A percentile compares a stretch with the other conserved stretches of the same genome.
Conservation (phyloP, 306 rosid genomes). For the Potentilla sterilis region DNA sequence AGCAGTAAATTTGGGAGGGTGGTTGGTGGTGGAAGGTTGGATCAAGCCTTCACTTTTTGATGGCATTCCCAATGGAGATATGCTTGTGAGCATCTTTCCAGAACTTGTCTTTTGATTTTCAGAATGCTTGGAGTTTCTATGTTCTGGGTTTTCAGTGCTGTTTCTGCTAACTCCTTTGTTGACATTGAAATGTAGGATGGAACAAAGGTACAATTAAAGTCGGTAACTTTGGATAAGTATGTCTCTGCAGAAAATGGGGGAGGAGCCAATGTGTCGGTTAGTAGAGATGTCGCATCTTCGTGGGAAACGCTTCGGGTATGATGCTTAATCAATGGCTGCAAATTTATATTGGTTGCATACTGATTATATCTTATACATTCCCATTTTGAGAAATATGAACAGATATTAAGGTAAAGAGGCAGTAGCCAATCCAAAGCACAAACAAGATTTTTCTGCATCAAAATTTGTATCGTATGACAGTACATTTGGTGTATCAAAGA, state of each 20-base stretch:
- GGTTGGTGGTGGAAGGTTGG: constrained; percentile 97
- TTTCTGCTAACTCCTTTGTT: constrained; percentile 20
- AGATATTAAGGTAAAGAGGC: not conserved
- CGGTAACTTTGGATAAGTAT: constrained; percentile 70
- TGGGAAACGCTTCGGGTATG: constrained; percentile 91
- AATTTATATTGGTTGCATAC: constrained; percentile 13
- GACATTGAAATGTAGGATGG: constrained; percentile 62
- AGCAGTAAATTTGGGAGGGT: constrained; percentile 96
- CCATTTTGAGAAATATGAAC: not conserved
- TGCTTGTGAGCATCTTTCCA: constrained; percentile 64
- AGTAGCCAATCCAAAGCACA: not conserved
- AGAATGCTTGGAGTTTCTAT: not conserved
- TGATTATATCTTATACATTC: not conserved
- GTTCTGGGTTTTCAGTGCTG: constrained; percentile 17
- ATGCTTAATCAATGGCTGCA: constrained; percentile 15
- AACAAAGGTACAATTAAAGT: constrained; percentile 75
- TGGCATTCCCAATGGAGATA: constrained; percentile 88
- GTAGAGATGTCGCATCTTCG: constrained; percentile 71
- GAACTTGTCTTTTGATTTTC: constrained; percentile 16
- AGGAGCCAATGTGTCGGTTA: constrained; percentile 64
- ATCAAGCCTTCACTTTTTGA: constrained; percentile 91
- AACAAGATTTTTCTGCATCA: not conserved
- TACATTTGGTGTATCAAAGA: not conserved
- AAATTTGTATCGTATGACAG: not conserved
- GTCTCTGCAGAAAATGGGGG: constrained; percentile 86